A percentile compares a stretch with the other conserved stretches of the same genome.
phyloP scores from a whole-genome alignment of 257 asterid species.

The Solanum habrochaites region DNA sequence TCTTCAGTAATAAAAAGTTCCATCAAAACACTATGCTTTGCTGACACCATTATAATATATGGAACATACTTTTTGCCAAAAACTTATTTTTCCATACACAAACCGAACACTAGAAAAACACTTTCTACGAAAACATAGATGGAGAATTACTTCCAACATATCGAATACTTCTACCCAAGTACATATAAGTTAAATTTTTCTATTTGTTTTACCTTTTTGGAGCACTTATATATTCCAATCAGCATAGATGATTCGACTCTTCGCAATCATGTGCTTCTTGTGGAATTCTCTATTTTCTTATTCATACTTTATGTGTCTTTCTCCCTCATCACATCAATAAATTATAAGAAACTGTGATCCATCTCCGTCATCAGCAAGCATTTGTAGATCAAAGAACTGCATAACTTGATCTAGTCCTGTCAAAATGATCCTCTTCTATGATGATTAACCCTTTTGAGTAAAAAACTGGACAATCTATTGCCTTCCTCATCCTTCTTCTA shows the following conservation, averaged over 20 bases:
- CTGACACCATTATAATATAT: not conserved
- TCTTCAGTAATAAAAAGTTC: not conserved
- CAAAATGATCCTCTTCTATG: not conserved
- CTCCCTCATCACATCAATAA: not conserved
- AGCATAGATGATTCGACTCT: not conserved
- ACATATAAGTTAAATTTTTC: not conserved
- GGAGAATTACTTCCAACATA: not conserved
- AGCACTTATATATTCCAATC: not conserved
- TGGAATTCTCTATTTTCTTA: not conserved
- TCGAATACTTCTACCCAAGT: not conserved
- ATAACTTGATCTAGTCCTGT: not conserved
- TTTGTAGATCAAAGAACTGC: not conserved
- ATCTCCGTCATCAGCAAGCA: not conserved
- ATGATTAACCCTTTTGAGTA: not conserved
- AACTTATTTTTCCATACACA: not conserved
- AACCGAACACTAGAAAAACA: not conserved
- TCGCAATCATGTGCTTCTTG: not conserved
- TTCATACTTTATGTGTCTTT: not conserved
- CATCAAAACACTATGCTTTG: not conserved
- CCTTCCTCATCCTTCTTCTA: not conserved
- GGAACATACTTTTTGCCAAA: not conserved
- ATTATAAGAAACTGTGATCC: not conserved
- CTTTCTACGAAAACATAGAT: not conserved
- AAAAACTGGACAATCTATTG: not conserved
- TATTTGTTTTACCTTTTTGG: not conserved